Conservation (phyloP, 805 yeast species). For the Myxozyma monticola region DNA sequence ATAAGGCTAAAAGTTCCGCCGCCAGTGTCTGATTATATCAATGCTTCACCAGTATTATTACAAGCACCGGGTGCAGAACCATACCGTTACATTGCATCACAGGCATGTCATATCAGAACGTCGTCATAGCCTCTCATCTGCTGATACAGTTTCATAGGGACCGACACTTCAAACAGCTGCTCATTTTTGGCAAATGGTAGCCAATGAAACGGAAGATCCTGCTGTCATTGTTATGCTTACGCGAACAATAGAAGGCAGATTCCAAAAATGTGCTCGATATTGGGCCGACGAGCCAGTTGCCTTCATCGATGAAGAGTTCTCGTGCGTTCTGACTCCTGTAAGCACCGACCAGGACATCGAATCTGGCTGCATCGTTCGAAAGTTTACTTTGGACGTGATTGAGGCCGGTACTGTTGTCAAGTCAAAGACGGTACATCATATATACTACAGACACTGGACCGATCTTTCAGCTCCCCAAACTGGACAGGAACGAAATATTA, state of each 20-base stretch:
- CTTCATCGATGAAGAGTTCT: conserved; percentile 4
- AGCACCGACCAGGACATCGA: conserved; percentile 2
- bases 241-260: conserved; percentile 70
- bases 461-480: conserved; percentile 66
- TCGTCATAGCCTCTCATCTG: background rate
- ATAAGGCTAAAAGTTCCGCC: conserved; percentile 49
- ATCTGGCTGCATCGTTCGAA: conserved; percentile 28
- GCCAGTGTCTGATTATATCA: conserved; percentile 61
- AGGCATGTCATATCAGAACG: conserved; percentile 38
- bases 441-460: conserved; percentile 80
- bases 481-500: conserved; percentile 55
- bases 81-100: conserved; percentile 38
- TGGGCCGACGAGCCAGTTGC: conserved; percentile 62
- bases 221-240: conserved; percentile 72
- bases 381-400: conserved; percentile 8
- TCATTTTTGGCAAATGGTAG: conserved; percentile 82
- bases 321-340: conserved; percentile 2
- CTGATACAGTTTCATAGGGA: conserved; percentile 61
- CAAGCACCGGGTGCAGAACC: conserved; percentile 35
- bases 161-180: conserved; percentile 72
- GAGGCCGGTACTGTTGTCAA: no score
- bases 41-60: conserved; percentile 73
- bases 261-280: conserved; percentile 78
- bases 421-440: conserved; percentile 48
- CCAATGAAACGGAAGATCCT: conserved; percentile 64